Evolutionary conservation across 305 asterid genomes (phyloP).

Genomic region (Vinca major): DNA sequence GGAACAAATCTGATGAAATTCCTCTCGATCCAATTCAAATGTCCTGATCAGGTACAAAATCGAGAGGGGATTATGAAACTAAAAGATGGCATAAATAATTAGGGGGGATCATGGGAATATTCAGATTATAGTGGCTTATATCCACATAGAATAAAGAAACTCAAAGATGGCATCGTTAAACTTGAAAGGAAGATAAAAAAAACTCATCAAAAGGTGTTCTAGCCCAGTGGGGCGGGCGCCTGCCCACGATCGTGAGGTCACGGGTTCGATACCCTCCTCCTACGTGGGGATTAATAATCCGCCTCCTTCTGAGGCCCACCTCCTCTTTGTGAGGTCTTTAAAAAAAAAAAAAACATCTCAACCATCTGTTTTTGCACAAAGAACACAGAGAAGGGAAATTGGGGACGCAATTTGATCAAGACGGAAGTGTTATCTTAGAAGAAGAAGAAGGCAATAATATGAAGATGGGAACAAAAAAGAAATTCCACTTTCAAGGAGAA

Average conservation of each 20-base stretch:
- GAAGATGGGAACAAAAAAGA: neutral
- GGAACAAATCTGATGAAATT: neutral
- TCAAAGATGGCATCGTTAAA: neutral
- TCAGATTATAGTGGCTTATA: too few species aligned
- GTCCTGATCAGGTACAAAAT: neutral
- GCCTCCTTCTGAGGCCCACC: too few species aligned
- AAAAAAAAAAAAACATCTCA: too few species aligned
- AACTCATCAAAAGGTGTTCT: too few species aligned
- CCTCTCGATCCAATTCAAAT: neutral
- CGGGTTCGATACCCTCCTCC: too few species aligned
- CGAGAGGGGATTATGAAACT: too few species aligned
- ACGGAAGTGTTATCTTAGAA: neutral
- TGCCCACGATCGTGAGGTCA: too few species aligned
- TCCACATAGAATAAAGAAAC: neutral
- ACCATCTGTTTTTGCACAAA: neutral
- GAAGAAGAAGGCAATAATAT: neutral
- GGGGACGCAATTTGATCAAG: neutral
- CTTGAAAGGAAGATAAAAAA: neutral
- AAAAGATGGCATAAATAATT: too few species aligned
- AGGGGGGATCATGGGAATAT: too few species aligned
- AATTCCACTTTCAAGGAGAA: slow-evolving; percentile 7
- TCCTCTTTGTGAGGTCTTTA: too few species aligned
- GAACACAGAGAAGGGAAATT: neutral
- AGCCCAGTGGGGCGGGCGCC: too few species aligned
- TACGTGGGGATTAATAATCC: too few species aligned